A percentile compares a stretch with the other conserved stretches of the same genome.
Conservation (phyloP, 1,139 yeast genomes). For the Nakaseomyces glabratus region DNA sequence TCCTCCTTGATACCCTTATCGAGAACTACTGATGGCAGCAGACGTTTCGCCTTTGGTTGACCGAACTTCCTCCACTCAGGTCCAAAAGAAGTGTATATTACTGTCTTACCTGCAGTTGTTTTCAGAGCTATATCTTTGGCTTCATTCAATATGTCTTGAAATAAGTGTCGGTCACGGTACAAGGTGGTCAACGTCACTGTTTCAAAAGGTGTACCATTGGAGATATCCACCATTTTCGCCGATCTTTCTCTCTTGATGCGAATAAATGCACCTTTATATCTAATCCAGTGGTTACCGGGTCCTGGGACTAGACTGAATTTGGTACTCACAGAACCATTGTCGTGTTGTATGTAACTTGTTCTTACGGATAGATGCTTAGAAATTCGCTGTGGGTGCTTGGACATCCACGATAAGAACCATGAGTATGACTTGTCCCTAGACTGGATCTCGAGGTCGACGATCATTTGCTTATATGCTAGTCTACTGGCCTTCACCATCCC, state of each 20-base stretch:
- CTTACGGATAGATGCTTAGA: constrained; percentile 87
- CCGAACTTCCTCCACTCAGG: constrained; percentile 99
- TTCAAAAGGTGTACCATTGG: constrained; percentile 90
- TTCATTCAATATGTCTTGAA: constrained; percentile 66
- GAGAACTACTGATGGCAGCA: constrained; percentile 75
- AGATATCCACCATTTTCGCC: constrained; percentile 79
- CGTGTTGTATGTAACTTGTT: constrained; percentile 80
- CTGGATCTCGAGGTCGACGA: constrained; percentile 89
- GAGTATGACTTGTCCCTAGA: constrained; percentile 87
- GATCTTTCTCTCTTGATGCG: constrained; percentile 83
- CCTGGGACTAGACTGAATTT: constrained; percentile 94
- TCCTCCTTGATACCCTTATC: constrained; percentile 64
- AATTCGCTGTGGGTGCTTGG: constrained; percentile 60
- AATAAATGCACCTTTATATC: constrained; percentile 82
- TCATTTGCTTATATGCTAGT: constrained; percentile 67
- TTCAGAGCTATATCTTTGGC: constrained; percentile 79
- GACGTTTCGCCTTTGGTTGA: constrained; percentile 81
- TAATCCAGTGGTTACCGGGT: constrained; percentile 85
- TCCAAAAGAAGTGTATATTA: constrained; percentile 88
- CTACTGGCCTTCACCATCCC: constrained; percentile 57
- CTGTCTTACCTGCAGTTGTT: constrained; percentile 88
- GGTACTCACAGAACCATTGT: constrained; percentile 83
- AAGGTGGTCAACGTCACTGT: constrained; percentile 87
- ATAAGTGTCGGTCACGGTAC: constrained; percentile 67
- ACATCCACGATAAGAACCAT: constrained; percentile 98